Conservation (phyloP, 2,329 filamentous ascomycete genomes). For the Sclerotinia sclerotiorum region DNA sequence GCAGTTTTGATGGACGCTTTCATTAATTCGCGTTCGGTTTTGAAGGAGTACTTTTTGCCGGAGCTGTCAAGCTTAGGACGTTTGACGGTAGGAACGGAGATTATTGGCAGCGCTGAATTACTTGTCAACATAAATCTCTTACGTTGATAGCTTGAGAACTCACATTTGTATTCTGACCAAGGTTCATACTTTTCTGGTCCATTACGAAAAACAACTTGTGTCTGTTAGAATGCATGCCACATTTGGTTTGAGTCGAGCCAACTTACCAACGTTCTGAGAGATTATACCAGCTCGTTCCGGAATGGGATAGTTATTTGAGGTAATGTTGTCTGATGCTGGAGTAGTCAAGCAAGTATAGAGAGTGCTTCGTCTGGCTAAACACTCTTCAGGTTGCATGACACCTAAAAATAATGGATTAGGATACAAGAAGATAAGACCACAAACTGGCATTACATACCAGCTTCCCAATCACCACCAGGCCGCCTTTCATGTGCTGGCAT, state of each 20-base stretch:
- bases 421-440: not conserved
- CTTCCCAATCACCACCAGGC: slow-evolving; percentile 79
- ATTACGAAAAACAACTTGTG: slow-evolving; percentile 65
- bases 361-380: slow-evolving; percentile 71
- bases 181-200: slow-evolving; percentile 65
- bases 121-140: not conserved
- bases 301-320: slow-evolving; percentile 65
- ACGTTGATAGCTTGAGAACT: slow-evolving; percentile 7
- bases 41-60: slow-evolving; percentile 70
- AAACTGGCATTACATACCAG: slow-evolving; percentile 42
- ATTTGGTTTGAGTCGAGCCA: not conserved
- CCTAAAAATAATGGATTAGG: slow-evolving; percentile 42
- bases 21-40: slow-evolving; percentile 68
- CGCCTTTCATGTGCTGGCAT: slow-evolving; percentile 68
- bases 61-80: slow-evolving; percentile 70
- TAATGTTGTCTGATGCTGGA: slow-evolving; percentile 52
- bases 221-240: not conserved
- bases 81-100: slow-evolving; percentile 69
- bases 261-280: slow-evolving; percentile 64
- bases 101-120: slow-evolving; percentile 58
- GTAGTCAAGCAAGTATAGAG: slow-evolving; percentile 67
- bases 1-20: slow-evolving; percentile 70
- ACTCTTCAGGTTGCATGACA: slow-evolving; percentile 65
- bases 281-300: slow-evolving; percentile 68
- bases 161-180: slow-evolving; percentile 51